These are phyloP conservation scores for Fomitopsis serialis DNA, from an alignment of 768 basidiomycete species.

Conservation along the genomic window DNA sequence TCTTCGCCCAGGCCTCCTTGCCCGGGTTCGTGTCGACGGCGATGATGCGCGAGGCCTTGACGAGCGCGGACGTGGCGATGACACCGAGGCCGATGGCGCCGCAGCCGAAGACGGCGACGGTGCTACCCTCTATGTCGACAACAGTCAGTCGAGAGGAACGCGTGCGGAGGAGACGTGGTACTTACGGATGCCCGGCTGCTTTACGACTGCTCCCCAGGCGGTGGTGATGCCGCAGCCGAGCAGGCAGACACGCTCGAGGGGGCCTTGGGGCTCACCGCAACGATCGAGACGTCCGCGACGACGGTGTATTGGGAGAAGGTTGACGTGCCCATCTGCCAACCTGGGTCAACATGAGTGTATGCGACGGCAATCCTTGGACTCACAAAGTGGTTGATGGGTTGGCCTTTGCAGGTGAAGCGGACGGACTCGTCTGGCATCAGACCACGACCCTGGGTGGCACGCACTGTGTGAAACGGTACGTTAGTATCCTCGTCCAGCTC, in stretches of 20 bases:
- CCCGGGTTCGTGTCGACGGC: conserved; percentile 85
- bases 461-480: conserved; percentile 44
- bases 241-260: conserved; percentile 94
- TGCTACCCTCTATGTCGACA: conserved; percentile 63
- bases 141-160: not conserved
- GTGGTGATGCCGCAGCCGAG: conserved; percentile 96
- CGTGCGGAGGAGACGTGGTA: conserved; percentile 3
- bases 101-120: conserved; percentile 92
- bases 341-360: not conserved
- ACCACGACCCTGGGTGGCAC: conserved; percentile 90
- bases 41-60: conserved; percentile 85
- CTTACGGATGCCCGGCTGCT: conserved; percentile 82
- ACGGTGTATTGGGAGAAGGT: conserved; percentile 99
- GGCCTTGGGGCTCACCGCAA: conserved; percentile 81
- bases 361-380: conserved; percentile 22
- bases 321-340: conserved; percentile 88
- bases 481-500: not conserved
- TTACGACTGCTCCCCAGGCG: conserved; percentile 95
- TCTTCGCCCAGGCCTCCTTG: conserved; percentile 84
- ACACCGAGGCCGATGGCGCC: conserved; percentile 96
- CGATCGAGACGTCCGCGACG: conserved; percentile 94
- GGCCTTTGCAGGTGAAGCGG: conserved; percentile 87
- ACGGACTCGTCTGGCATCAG: conserved; percentile 87
- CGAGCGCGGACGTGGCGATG: conserved; percentile 70
- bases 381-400: conserved; percentile 89